Conservation (phyloP, 202 grass and related monocot genomes). For the Setaria italica region DNA sequence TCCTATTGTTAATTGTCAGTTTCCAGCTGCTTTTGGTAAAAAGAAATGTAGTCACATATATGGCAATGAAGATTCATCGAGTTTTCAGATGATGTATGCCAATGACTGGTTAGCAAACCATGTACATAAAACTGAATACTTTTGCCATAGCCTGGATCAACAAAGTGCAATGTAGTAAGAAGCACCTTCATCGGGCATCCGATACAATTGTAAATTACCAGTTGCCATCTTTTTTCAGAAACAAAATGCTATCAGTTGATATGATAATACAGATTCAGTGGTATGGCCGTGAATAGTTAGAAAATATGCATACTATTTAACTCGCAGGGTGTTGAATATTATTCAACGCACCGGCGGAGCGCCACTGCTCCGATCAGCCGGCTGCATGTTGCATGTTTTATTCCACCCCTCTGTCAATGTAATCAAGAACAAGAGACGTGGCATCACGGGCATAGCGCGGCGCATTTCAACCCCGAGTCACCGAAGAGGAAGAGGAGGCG, state of each 20-base stretch:
- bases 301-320: background rate
- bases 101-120: background rate
- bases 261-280: background rate
- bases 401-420: background rate
- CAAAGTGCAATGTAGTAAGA: background rate
- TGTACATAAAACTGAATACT: slow-evolving; percentile 12
- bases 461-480: slow-evolving; percentile 38
- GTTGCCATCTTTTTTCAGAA: background rate
- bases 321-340: no score
- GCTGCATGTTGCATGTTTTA: no score
- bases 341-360: no score
- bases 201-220: slow-evolving; percentile 14
- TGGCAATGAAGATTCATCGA: background rate
- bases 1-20: no score
- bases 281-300: background rate
- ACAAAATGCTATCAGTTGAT: background rate
- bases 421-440: slow-evolving; percentile 28
- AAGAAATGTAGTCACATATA: no score
- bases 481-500: slow-evolving; percentile 57
- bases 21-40: no score
- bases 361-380: no score
- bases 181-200: background rate
- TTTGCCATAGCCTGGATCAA: background rate
- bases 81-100: background rate
- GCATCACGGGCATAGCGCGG: slow-evolving; percentile 9